Evolutionary conservation across 352 stramenopile genomes (phyloP), one percentile per base, ranked within the genome.

Genomic region (Elongisporangium undulatum): DNA sequence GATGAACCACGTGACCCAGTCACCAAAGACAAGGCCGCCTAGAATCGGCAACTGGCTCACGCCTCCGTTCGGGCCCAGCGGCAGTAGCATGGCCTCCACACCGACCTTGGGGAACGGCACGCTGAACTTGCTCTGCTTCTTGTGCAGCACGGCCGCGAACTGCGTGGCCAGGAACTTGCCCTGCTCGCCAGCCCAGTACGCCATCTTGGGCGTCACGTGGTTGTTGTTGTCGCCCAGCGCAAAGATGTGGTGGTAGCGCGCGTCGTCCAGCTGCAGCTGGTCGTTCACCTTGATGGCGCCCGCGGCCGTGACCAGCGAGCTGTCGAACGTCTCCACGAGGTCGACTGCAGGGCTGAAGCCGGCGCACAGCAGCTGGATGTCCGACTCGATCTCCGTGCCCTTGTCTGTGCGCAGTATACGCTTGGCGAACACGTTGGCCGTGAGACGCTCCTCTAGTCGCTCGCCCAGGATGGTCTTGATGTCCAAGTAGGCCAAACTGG

Each of bases 381-480:
- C 80, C 12, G 75, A 77, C 20, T 72, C 65, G 51, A 90, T 79
- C 53, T 67, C 53, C 6, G 69, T 86, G 45, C 77, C 77, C 39
- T 82, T 85, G 63, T 82, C 59, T 0, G 74, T 85, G 22, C 62
- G 64, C n/a, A 90, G 22, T 3, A 60, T 74, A 22, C 65, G 68
- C 51, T 72, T 75, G 34, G 74, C 64, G 41, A 83, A 85, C 22
- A 26, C 45, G 49, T 80, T 69, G 29, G 62, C 73, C 7, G 56
- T 41, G 17, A 79, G 60, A 0, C 71, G 71, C 29, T 75, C 56
- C 38, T 60, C 58, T 22, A 82, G 64, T 0, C 69, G 64, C 58
- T 84, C 75, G 53, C 69, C 69, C 34, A 77, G 48, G 22, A 85
- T 67, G 23, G 84, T 59, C 49, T 81, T 73, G 51, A 88, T 63